These are phyloP conservation scores for Epithemia pelagica DNA, from an alignment of 108 stramenopile species.

Conservation along the genomic window DNA sequence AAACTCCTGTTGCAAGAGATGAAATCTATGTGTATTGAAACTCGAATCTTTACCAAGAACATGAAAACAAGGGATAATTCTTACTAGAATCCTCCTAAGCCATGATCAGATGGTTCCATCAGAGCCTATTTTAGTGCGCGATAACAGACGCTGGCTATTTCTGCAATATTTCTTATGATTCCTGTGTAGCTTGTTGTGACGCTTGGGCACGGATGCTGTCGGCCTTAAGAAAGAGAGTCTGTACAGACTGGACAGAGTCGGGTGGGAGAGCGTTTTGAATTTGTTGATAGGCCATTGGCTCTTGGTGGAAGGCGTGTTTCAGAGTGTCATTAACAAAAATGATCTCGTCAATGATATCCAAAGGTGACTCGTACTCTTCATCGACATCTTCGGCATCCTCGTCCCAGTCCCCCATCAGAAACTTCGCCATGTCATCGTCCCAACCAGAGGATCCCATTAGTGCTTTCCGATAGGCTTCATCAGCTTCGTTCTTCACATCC, in stretches of 20 bases:
- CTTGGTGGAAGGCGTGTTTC: constrained; percentile 59
- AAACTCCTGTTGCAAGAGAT: constrained; percentile 98
- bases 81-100: neutral
- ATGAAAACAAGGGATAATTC: constrained; percentile 8
- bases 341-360: constrained; percentile 72
- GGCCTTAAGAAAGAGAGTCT: constrained; percentile 63
- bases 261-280: constrained; percentile 65
- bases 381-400: constrained; percentile 76
- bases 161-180: constrained; percentile 10
- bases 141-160: too few relatives aligned
- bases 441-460: constrained; percentile 62
- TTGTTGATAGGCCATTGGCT: constrained; percentile 80
- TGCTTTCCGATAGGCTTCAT: constrained; percentile 78
- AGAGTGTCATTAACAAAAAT: constrained; percentile 69
- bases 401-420: constrained; percentile 78
- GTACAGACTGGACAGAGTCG: constrained; percentile 52
- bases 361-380: constrained; percentile 77
- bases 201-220: constrained; percentile 43
- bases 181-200: constrained; percentile 24
- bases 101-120: too few relatives aligned
- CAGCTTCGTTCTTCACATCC: constrained; percentile 75
- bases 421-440: constrained; percentile 75
- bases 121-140: too few relatives aligned
- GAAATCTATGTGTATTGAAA: constrained; percentile 91
- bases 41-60: constrained; percentile 66